These are phyloP conservation scores for Turnera subulata DNA, from an alignment of 345 rosid species.

Conservation along the genomic window DNA sequence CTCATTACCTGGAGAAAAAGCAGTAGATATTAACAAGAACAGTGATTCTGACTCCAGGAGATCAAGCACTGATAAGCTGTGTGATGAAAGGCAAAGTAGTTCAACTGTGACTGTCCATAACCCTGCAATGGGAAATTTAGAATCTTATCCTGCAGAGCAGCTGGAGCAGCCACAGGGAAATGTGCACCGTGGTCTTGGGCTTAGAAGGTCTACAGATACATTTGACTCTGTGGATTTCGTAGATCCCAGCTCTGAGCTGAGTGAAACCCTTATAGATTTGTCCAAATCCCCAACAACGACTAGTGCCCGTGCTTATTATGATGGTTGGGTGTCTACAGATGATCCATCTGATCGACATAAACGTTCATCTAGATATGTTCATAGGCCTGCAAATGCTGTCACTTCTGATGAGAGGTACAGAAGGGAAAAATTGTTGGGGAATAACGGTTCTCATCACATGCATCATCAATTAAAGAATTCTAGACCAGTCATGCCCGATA, in stretches of 20 bases:
- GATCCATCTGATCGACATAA: conserved; percentile 38
- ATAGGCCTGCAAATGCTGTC: conserved; percentile 23
- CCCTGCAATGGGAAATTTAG: conserved; percentile 16
- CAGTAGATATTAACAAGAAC: conserved; percentile 9
- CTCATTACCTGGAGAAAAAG: conserved; percentile 18
- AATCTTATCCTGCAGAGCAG: conserved; percentile 21
- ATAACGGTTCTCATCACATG: conserved; percentile 23
- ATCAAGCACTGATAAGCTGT: not conserved
- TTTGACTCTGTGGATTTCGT: conserved; percentile 29
- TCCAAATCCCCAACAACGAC: conserved; percentile 42
- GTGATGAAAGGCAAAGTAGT: conserved; percentile 8
- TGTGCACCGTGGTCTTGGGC: conserved; percentile 8
- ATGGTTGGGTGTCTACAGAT: conserved; percentile 61
- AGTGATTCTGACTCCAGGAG: conserved; percentile 14
- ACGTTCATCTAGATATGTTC: conserved; percentile 21
- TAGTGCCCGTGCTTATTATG: conserved; percentile 54
- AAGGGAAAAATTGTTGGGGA: conserved; percentile 30
- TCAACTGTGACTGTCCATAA: conserved; percentile 11
- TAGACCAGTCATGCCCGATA: conserved; percentile 27
- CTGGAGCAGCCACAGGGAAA: conserved; percentile 19
- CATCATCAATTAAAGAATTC: conserved; percentile 27
- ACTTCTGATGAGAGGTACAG: conserved; percentile 31
- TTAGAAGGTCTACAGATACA: conserved; percentile 28
- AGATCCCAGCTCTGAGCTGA: conserved; percentile 43
- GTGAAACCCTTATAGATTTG: conserved; percentile 26